Evolutionary conservation across 768 basidiomycete genomes (phyloP), one percentile per base, ranked within the genome.

Genomic region (Kwoniella shandongensis): DNA sequence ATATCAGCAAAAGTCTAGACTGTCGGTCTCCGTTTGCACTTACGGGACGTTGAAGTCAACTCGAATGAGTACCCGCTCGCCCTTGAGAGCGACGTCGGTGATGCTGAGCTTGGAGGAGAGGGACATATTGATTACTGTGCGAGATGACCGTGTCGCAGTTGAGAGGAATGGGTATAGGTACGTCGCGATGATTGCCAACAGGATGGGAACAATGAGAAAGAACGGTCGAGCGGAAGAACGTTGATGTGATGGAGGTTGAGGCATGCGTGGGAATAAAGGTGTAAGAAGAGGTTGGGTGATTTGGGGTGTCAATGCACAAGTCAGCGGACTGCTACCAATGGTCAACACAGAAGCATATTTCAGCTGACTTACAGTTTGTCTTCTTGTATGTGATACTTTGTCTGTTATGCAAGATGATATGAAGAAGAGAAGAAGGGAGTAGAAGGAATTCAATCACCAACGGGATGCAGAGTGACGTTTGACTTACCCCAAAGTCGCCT

Each of bases 21-120:
- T n/a, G 39, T 63, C 51, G 52, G 54, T 42, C 22, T 35, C 23
- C 12, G n/a, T 22, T 10, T 4, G 23, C 18, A 60, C 69, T 54
- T 15, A 69, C 59, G 73, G 65, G 56, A 74, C 62, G 57, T 73
- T 67, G 44, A 75, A 70, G 68, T 73, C 70, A 40, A 69, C 70
- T 76, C 78, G 62, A 65, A 77, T 60, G 76, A 77, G 55, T 77
- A 80, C 65, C 69, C 77, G 62, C 62, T 76, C 75, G 70, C 81
- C 87, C 65, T 84, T 84, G 82, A 97, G 85, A 67, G 87, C 83
- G 74, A 94, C 81, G 79, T 98, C 94, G 61, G 86, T 88, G 79
- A 98, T 89, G 61, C 88, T 83, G 66, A 98, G 84, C 78, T 97
- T 98, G 80, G 87, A 91, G 23, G 93, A 86, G 77, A 98, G 87